Evolutionary conservation across 225 moss, liverwort and hornwort genomes (phyloP).

Genomic region (Lunularia cruciata): DNA sequence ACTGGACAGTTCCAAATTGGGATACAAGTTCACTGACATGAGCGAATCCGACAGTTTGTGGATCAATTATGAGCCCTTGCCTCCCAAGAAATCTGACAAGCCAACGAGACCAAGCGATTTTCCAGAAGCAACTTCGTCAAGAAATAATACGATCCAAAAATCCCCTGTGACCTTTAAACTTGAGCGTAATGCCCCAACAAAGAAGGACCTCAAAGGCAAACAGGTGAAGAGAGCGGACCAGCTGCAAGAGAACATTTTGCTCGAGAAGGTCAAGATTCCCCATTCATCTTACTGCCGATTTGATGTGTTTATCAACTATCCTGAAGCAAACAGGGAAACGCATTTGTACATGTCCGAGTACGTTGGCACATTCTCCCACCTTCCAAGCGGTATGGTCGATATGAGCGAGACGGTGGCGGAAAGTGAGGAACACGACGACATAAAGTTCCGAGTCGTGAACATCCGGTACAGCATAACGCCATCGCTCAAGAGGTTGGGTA

Average conservation of each 20-base stretch:
- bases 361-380: not conserved
- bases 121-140: not conserved
- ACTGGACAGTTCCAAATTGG: not conserved
- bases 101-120: constrained; percentile 13
- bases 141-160: not conserved
- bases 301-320: constrained; percentile 47
- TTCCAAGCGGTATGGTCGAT: not conserved
- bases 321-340: constrained; percentile 31
- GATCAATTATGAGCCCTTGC: constrained; percentile 22
- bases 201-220: constrained; percentile 6
- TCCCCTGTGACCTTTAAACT: not conserved
- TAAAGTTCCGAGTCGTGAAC: not conserved
- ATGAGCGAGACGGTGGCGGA: not conserved
- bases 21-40: not conserved
- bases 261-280: constrained; percentile 39
- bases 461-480: not conserved
- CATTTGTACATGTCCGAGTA: not conserved
- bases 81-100: constrained; percentile 12
- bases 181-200: constrained; percentile 12
- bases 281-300: constrained; percentile 31
- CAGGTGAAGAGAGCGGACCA: constrained; percentile 16
- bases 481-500: not conserved
- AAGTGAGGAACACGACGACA: not conserved
- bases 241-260: constrained; percentile 35
- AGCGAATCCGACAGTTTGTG: constrained; percentile 37